These are phyloP conservation scores for Lophium mytilinum DNA, from an alignment of 495 filamentous ascomycete species.

Conservation along the genomic window DNA sequence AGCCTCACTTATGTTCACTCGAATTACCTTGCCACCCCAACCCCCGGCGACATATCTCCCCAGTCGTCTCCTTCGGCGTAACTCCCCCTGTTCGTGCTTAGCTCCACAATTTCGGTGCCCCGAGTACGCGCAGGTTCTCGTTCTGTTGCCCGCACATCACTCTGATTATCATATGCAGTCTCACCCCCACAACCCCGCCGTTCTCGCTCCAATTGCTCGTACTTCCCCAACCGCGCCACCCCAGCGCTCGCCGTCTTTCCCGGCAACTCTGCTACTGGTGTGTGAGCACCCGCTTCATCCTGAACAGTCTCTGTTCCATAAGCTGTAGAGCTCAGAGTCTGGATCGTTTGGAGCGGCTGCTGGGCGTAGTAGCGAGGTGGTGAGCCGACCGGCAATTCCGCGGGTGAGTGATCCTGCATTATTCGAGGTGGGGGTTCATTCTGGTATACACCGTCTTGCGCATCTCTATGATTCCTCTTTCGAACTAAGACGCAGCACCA, in stretches of 20 bases:
- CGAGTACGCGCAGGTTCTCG: no score
- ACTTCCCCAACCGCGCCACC: constrained; percentile 2
- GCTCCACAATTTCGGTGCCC: no score
- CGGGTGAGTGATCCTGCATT: no score
- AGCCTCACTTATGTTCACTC: no score
- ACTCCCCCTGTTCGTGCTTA: background rate
- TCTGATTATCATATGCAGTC: background rate
- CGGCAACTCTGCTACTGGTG: background rate
- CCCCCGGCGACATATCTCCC: background rate
- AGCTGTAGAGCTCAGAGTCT: no score
- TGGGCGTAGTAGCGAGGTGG: no score
- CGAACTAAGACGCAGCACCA: constrained; percentile 4
- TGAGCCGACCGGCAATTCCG: no score
- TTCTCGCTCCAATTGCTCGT: background rate
- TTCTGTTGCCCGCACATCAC: background rate
- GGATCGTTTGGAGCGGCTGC: no score
- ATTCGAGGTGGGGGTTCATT: background rate
- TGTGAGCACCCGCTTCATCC: no score
- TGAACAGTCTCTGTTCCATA: no score
- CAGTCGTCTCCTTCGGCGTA: background rate
- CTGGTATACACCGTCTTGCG: background rate
- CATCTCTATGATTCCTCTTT: background rate
- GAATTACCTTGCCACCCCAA: no score
- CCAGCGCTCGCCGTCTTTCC: background rate
- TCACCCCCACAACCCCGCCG: background rate